Evolutionary conservation across 306 rosid species (phyloP), one percentile per base, ranked within the genome.

Genomic region (Cicer judaicum): DNA sequence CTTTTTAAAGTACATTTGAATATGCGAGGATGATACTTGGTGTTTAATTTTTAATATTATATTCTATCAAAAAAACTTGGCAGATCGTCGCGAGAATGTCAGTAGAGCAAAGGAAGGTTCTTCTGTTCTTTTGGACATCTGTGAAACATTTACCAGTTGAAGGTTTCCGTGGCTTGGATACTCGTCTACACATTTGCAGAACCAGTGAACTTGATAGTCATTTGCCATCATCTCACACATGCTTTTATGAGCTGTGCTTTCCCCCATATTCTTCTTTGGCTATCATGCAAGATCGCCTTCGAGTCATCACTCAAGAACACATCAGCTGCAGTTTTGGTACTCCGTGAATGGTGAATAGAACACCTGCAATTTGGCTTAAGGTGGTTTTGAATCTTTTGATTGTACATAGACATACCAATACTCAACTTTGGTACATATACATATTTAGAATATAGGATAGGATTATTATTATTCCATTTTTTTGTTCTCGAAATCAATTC

Each of bases 111-210:
- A 89, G 85, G 79, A 85, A 83, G 86, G 79, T 79, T 79, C 97
- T 93, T 70, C 89, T 93, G 65, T 91, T 91, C 81, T 91, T 91
- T 68, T 91, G 98, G 98, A 93, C 96, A 7, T 89, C 98, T 6
- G 72, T 93, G 73, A 89, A 89, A 85, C 85, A 91, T 84, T 87
- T 91, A 75, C 98, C 98, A n/a, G 90, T 83, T 19, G 96, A 93
- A 82, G 98, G 97, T 44, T 93, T 93, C 78, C 66, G 47, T 57
- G 98, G 98, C 16, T 84, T 93, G 80, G 74, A 84, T 72, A 89
- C 96, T 9, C 83, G 81, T 82, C 90, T 91, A 49, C 78, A 64
- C 83, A 88, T 93, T 54, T 88, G 82, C 86, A 88, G 65, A 81
- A 48, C 92, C 41, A 4, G 73, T 10, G 87, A 89, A 68, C 82